Evolutionary conservation across 2,329 filamentous ascomycete genomes (phyloP).

Genomic region (Ascomycota sp.): DNA sequence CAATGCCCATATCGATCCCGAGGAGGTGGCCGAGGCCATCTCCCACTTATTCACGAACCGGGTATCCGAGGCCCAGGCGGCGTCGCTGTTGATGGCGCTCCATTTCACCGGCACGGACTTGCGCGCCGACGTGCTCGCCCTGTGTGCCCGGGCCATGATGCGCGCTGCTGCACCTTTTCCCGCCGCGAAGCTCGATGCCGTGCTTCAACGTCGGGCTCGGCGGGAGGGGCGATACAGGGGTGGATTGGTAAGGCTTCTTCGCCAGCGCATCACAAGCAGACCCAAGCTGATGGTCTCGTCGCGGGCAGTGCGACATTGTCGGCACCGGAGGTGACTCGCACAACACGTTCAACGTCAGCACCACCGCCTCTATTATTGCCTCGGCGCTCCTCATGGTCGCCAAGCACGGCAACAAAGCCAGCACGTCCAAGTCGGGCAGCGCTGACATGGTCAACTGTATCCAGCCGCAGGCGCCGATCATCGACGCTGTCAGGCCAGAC

Average conservation of each 20-base stretch:
- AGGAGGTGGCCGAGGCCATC: conserved; percentile 78
- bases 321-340: conserved; percentile 92
- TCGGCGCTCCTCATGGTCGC: conserved; percentile 69
- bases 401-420: conserved; percentile 92
- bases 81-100: conserved; percentile 70
- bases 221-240: conserved; percentile 59
- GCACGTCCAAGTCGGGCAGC: conserved; percentile 86
- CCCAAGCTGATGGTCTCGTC: neutral
- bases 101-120: conserved; percentile 81
- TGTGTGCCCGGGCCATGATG: conserved; percentile 70
- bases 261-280: neutral
- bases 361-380: conserved; percentile 79
- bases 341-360: conserved; percentile 97
- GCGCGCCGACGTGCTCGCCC: conserved; percentile 66
- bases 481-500: conserved; percentile 50
- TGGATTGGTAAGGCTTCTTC: conserved; percentile 51
- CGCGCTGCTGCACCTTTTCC: conserved; percentile 57
- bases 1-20: conserved; percentile 37
- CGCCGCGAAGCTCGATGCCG: conserved; percentile 33
- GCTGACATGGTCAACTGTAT: conserved; percentile 75
- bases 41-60: conserved; percentile 81
- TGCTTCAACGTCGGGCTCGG: conserved; percentile 38
- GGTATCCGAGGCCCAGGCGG: conserved; percentile 72
- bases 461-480: conserved; percentile 48
- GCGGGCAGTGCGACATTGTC: conserved; percentile 73